Evolutionary conservation across 495 filamentous ascomycete genomes (phyloP).

Genomic region (Tuber brumale): DNA sequence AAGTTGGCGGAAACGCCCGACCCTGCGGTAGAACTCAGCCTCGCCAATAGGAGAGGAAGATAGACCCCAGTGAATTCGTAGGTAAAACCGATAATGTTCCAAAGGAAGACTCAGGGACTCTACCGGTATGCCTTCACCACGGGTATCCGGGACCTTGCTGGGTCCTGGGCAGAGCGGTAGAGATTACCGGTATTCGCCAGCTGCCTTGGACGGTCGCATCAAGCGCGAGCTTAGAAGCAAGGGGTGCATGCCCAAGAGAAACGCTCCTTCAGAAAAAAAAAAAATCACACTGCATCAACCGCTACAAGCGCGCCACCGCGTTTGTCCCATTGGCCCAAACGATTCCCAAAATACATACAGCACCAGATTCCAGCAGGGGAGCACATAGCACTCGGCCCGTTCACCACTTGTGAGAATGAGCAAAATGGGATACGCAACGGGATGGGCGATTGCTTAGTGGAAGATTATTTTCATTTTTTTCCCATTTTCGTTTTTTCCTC

Average conservation of each 20-base stretch:
- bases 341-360: background rate
- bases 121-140: background rate
- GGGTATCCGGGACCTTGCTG: background rate
- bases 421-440: background rate
- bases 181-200: background rate
- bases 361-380: background rate
- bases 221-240: constrained; percentile 4
- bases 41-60: background rate
- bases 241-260: background rate
- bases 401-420: background rate
- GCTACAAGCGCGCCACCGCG: background rate
- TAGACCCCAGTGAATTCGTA: background rate
- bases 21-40: background rate
- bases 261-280: background rate
- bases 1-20: background rate
- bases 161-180: background rate
- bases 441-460: background rate
- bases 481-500: background rate
- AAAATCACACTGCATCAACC: background rate
- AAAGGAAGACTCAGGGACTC: background rate
- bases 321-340: background rate
- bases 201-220: background rate
- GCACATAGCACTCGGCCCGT: background rate
- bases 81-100: background rate
- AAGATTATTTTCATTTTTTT: background rate